phyloP scores from a whole-genome alignment of 2,329 filamentous ascomycete species.

The Ophiostoma perfectum region DNA sequence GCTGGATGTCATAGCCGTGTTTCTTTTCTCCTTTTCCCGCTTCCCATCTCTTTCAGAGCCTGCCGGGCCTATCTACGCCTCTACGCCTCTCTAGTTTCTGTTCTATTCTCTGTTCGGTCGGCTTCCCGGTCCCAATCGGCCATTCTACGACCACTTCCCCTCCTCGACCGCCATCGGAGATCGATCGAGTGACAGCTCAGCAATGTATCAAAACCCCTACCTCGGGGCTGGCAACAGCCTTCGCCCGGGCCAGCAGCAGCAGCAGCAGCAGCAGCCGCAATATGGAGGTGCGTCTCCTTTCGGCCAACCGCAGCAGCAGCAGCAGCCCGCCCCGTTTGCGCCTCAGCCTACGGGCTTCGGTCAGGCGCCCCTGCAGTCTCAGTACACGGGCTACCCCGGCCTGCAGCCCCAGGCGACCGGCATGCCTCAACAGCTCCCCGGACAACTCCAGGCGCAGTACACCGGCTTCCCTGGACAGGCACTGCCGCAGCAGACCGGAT shows the following conservation, averaged over 20 bases:
- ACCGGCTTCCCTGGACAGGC: slow-evolving; percentile 54
- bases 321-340: slow-evolving; percentile 52
- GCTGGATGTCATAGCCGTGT: slow-evolving; percentile 20
- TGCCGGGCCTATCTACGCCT: neutral
- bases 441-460: slow-evolving; percentile 58
- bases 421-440: slow-evolving; percentile 42
- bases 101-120: neutral
- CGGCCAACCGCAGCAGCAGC: slow-evolving; percentile 41
- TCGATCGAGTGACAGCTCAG: slow-evolving; percentile 17
- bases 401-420: slow-evolving; percentile 43
- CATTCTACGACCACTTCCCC: neutral
- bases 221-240: slow-evolving; percentile 68
- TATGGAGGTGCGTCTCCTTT: slow-evolving; percentile 48
- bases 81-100: neutral
- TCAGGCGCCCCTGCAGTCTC: slow-evolving; percentile 50
- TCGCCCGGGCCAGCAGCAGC: slow-evolving; percentile 56
- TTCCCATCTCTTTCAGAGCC: neutral
- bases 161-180: neutral
- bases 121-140: neutral
- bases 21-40: slow-evolving; percentile 17
- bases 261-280: slow-evolving; percentile 29
- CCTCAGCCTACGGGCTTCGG: slow-evolving; percentile 57
- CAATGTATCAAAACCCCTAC: slow-evolving; percentile 87
- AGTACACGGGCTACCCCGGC: slow-evolving; percentile 56
- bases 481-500: slow-evolving; percentile 52